These are phyloP conservation scores for Agaricus blazei DNA, from an alignment of 768 basidiomycete genomes.

Conservation along the genomic window DNA sequence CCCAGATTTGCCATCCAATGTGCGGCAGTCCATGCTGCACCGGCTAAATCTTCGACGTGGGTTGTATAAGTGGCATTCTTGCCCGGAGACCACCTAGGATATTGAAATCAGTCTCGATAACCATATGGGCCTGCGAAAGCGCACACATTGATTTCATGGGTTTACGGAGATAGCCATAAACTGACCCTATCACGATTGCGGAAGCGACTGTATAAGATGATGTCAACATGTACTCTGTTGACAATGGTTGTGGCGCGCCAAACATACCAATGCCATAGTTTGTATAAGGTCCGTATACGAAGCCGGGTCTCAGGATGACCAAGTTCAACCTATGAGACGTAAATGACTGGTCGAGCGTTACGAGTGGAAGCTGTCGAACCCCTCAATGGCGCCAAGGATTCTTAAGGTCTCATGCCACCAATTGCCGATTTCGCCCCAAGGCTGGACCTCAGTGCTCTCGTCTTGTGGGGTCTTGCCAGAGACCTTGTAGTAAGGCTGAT, in stretches of 20 bases:
- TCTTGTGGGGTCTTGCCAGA: slow-evolving; percentile 57
- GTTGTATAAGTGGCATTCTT: slow-evolving; percentile 71
- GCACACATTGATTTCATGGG: slow-evolving; percentile 82
- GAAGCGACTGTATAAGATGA: slow-evolving; percentile 47
- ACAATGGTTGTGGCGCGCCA: neutral
- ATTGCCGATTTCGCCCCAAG: slow-evolving; percentile 60
- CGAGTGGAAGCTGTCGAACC: slow-evolving; percentile 36
- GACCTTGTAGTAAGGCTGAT: slow-evolving; percentile 76
- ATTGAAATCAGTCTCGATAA: slow-evolving; percentile 12
- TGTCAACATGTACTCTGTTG: slow-evolving; percentile 2
- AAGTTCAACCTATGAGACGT: slow-evolving; percentile 58
- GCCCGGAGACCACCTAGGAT: slow-evolving; percentile 70
- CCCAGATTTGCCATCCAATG: slow-evolving; percentile 67
- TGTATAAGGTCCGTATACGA: slow-evolving; percentile 78
- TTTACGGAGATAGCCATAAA: slow-evolving; percentile 78
- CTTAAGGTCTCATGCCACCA: slow-evolving; percentile 91
- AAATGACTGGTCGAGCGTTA: slow-evolving; percentile 11
- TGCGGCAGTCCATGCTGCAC: slow-evolving; percentile 70
- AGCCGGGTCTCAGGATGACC: slow-evolving; percentile 69
- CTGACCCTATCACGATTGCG: slow-evolving; percentile 68
- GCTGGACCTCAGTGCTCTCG: slow-evolving; percentile 74
- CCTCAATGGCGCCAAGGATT: slow-evolving; percentile 65
- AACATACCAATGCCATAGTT: slow-evolving; percentile 62
- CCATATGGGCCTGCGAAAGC: neutral
- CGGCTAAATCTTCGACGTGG: slow-evolving; percentile 77